phyloP scores from a whole-genome alignment of 2,329 filamentous ascomycete species.

The Alternaria brassicae region DNA sequence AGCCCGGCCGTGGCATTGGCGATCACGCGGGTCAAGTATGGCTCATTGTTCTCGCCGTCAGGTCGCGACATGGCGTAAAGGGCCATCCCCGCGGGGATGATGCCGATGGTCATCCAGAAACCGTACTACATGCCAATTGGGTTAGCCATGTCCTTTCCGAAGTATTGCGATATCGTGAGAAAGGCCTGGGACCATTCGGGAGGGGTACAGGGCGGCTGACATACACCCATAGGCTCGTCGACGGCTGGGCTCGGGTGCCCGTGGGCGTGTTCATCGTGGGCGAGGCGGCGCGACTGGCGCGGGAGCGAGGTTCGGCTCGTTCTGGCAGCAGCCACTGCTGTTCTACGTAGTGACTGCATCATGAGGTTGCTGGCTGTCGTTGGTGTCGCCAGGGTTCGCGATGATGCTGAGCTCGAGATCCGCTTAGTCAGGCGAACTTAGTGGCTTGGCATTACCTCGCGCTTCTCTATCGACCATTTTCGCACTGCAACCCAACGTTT shows the following conservation, averaged over 20 bases:
- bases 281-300: constrained; percentile 53
- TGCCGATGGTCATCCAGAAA: constrained; percentile 57
- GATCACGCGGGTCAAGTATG: constrained; percentile 60
- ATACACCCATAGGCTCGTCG: constrained; percentile 61
- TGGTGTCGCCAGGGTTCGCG: constrained; percentile 26
- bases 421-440: constrained; percentile 19
- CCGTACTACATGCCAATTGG: constrained; percentile 45
- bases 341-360: constrained; percentile 57
- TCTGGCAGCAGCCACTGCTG: constrained; percentile 53
- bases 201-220: constrained; percentile 38
- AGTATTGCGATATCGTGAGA: neutral
- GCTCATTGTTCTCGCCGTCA: constrained; percentile 49
- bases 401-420: constrained; percentile 38
- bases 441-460: constrained; percentile 17
- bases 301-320: constrained; percentile 44
- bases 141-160: constrained; percentile 23
- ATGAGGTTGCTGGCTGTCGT: constrained; percentile 35
- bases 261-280: constrained; percentile 47
- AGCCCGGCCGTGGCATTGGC: constrained; percentile 61
- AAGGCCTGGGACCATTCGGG: neutral
- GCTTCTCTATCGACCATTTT: neutral
- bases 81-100: constrained; percentile 55
- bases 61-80: constrained; percentile 56
- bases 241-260: constrained; percentile 48
- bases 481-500: too few species aligned